phyloP scores from a whole-genome alignment of 768 basidiomycete genomes.

The Gelatoporia subvermispora region DNA sequence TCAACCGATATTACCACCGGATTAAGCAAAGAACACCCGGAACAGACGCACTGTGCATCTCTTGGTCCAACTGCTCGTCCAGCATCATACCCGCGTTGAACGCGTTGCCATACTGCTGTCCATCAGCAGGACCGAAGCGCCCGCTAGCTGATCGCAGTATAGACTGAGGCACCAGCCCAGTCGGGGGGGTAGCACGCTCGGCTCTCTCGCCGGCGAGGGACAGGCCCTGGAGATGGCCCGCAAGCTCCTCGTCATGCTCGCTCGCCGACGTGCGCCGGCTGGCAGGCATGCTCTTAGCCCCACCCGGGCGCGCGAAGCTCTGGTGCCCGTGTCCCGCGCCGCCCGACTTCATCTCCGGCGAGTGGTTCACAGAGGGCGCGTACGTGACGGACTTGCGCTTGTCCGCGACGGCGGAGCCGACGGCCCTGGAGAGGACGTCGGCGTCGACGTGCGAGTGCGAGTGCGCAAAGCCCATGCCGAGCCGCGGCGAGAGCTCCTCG shows the following conservation, averaged over 20 bases:
- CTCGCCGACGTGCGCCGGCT: constrained; percentile 87
- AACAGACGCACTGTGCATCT: constrained; percentile 78
- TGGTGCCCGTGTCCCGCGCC: constrained; percentile 34
- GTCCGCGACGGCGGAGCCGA: constrained; percentile 61
- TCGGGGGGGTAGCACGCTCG: constrained; percentile 22
- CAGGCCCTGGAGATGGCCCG: constrained; percentile 68
- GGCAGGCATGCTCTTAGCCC: constrained; percentile 90
- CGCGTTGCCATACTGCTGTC: constrained; percentile 50
- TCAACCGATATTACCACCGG: no score
- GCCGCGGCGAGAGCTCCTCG: constrained; percentile 44
- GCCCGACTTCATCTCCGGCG: constrained; percentile 55
- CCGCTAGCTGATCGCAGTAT: constrained; percentile 46
- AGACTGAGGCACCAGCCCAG: constrained; percentile 32
- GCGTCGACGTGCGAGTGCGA: constrained; percentile 52
- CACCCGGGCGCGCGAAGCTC: constrained; percentile 57
- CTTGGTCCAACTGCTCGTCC: constrained; percentile 89
- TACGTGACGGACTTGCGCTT: constrained; percentile 88
- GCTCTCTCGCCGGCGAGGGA: constrained; percentile 63
- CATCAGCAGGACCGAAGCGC: constrained; percentile 56
- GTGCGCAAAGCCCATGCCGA: constrained; percentile 32
- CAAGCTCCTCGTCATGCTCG: constrained; percentile 79
- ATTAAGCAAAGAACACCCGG: constrained; percentile 9
- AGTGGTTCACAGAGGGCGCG: constrained; percentile 70
- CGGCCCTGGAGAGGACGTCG: constrained; percentile 62
- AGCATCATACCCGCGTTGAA: constrained; percentile 88